Conservation (phyloP, 352 stramenopile species). For the Thalassiosira mediterranea region DNA sequence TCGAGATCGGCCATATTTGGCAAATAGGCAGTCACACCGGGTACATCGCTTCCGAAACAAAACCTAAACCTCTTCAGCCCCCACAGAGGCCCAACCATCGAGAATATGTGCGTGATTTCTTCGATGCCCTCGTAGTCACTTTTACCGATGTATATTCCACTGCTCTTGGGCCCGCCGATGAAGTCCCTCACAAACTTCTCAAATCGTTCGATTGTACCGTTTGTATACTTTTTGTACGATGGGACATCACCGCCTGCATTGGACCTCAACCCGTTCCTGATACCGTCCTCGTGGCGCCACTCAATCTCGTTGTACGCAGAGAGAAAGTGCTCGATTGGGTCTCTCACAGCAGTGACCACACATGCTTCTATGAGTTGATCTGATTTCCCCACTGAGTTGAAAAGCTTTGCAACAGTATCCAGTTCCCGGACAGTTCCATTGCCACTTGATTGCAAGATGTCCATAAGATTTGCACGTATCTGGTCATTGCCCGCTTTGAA, state of each 20-base stretch:
- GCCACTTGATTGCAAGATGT: background rate
- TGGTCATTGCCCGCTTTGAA: conserved; percentile 44
- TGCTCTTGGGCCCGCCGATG: conserved; percentile 8
- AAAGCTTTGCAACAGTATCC: background rate
- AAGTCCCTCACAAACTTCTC: conserved; percentile 47
- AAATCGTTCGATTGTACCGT: conserved; percentile 32
- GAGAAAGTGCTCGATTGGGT: conserved; percentile 58
- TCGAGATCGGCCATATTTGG: conserved; percentile 21
- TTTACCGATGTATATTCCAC: background rate
- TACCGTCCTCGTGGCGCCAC: too few species aligned
- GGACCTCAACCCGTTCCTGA: background rate
- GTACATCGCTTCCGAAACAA: background rate
- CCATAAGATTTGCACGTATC: conserved; percentile 13
- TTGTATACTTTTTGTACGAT: conserved; percentile 2
- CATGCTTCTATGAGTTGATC: conserved; percentile 16
- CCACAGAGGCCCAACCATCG: conserved; percentile 24
- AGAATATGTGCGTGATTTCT: conserved; percentile 23
- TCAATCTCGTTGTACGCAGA: conserved; percentile 62
- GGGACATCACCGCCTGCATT: background rate
- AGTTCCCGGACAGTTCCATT: background rate
- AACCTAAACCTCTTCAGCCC: background rate
- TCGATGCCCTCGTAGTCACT: background rate
- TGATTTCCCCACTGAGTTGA: conserved; percentile 1
- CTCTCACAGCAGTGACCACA: conserved; percentile 52
- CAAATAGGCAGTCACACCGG: conserved; percentile 10